Conservation (phyloP, 345 rosid species). For the Physaria fendleri region DNA sequence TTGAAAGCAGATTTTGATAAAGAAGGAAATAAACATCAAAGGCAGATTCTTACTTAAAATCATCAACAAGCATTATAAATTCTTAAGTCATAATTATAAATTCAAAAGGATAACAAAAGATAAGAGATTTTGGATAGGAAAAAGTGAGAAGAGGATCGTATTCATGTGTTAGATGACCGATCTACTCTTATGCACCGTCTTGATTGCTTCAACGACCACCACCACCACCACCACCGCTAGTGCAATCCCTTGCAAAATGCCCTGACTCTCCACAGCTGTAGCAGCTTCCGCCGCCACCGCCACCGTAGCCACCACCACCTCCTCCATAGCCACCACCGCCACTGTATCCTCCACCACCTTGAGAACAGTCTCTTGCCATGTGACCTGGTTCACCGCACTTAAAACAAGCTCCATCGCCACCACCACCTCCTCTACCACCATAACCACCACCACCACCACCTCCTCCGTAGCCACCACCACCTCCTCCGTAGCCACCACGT, state of each 20-base stretch:
- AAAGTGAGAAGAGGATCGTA: neutral
- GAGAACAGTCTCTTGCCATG: constrained; percentile 35
- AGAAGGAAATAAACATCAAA: too few species aligned
- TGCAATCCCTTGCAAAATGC: constrained; percentile 79
- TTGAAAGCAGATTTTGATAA: too few species aligned
- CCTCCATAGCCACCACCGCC: constrained; percentile 38
- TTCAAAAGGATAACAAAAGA: neutral
- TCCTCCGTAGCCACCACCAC: constrained; percentile 20
- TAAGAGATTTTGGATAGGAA: neutral
- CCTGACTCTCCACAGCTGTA: constrained; percentile 79
- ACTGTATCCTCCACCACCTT: constrained; percentile 38
- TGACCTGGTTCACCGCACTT: constrained; percentile 34
- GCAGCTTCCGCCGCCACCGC: constrained; percentile 46
- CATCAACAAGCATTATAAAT: constrained; percentile 10
- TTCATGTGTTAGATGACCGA: neutral
- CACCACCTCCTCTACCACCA: constrained; percentile 36
- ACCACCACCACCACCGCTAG: constrained; percentile 38
- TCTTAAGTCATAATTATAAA: neutral
- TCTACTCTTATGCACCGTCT: neutral
- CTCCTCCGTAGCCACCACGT: constrained; percentile 35
- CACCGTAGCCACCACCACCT: constrained; percentile 33
- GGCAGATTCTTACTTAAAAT: neutral
- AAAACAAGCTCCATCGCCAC: constrained; percentile 39
- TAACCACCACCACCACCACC: constrained; percentile 29
- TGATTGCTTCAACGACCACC: constrained; percentile 32